A percentile compares a stretch with the other conserved stretches of the same genome.
Evolutionary conservation across 371 early-diverging fungal species (phyloP).

Genomic region (Capniomyces stellatus): DNA sequence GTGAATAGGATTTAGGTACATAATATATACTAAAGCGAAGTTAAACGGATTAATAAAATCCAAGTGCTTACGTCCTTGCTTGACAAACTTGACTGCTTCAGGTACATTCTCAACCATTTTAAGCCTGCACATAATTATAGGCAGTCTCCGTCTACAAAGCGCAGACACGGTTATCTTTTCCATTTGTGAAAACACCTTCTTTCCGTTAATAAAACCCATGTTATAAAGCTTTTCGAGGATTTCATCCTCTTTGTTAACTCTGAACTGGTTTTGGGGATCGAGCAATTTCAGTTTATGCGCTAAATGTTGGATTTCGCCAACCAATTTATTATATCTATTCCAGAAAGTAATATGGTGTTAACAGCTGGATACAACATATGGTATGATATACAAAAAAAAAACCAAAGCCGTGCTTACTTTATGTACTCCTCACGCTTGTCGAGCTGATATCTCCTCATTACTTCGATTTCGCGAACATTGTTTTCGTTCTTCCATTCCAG

Average conservation of each 20-base stretch:
- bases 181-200: constrained; percentile 70
- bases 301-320: constrained; percentile 71
- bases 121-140: constrained; percentile 84
- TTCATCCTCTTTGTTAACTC: constrained; percentile 54
- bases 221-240: constrained; percentile 79
- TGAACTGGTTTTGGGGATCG: constrained; percentile 76
- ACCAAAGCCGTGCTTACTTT: not conserved
- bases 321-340: constrained; percentile 74
- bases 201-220: constrained; percentile 75
- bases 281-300: constrained; percentile 78
- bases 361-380: not conserved
- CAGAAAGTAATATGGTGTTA: not conserved
- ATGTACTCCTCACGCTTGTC: constrained; percentile 87
- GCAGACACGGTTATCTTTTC: constrained; percentile 81
- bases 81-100: constrained; percentile 85
- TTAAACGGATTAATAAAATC: no score
- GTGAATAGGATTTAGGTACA: no score
- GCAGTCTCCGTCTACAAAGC: constrained; percentile 85
- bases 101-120: constrained; percentile 95
- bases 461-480: constrained; percentile 71
- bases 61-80: constrained; percentile 67
- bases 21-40: not conserved
- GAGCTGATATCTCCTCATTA: constrained; percentile 84
- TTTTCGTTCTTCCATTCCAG: constrained; percentile 92
- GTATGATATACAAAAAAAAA: no score